These are phyloP conservation scores for Geotrichum bryndzae DNA, from an alignment of 1,139 yeast genomes.

Conservation along the genomic window DNA sequence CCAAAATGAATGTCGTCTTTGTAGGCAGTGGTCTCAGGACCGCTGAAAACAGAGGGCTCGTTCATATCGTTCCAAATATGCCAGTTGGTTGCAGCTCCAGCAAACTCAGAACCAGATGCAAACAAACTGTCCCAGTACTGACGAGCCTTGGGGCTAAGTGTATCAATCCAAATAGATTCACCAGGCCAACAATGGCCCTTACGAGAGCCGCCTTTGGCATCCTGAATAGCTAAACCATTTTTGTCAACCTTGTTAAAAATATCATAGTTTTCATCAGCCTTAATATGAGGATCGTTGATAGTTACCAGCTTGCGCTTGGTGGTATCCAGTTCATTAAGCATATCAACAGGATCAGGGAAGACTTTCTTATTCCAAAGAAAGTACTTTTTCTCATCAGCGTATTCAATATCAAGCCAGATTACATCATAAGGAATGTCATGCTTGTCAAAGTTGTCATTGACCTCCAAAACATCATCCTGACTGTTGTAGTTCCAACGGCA, in stretches of 20 bases:
- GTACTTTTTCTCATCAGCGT: slow-evolving; percentile 76
- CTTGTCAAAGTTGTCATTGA: slow-evolving; percentile 64
- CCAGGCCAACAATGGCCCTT: slow-evolving; percentile 99
- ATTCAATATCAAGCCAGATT: slow-evolving; percentile 94
- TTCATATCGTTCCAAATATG: slow-evolving; percentile 98
- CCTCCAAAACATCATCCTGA: slow-evolving; percentile 71
- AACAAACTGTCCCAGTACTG: slow-evolving; percentile 54
- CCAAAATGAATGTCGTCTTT: slow-evolving; percentile 74
- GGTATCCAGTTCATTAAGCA: slow-evolving; percentile 58
- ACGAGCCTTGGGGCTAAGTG: slow-evolving; percentile 60
- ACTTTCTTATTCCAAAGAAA: slow-evolving; percentile 80
- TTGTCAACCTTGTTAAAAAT: slow-evolving; percentile 51
- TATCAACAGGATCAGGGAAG: slow-evolving; percentile 67
- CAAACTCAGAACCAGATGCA: slow-evolving; percentile 39
- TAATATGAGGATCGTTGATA: slow-evolving; percentile 88
- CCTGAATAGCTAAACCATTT: slow-evolving; percentile 40
- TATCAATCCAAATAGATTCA: slow-evolving; percentile 86
- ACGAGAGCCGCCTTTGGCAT: slow-evolving; percentile 48
- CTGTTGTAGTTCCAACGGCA: slow-evolving; percentile 97
- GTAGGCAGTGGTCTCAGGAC: slow-evolving; percentile 89
- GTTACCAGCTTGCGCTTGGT: slow-evolving; percentile 79
- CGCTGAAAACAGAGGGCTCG: slow-evolving; percentile 91
- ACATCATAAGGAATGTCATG: slow-evolving; percentile 79
- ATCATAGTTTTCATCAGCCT: slow-evolving; percentile 50
- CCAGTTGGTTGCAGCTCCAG: slow-evolving; percentile 54